phyloP scores from a whole-genome alignment of 768 basidiomycete genomes.

The Tylopilus sp. region DNA sequence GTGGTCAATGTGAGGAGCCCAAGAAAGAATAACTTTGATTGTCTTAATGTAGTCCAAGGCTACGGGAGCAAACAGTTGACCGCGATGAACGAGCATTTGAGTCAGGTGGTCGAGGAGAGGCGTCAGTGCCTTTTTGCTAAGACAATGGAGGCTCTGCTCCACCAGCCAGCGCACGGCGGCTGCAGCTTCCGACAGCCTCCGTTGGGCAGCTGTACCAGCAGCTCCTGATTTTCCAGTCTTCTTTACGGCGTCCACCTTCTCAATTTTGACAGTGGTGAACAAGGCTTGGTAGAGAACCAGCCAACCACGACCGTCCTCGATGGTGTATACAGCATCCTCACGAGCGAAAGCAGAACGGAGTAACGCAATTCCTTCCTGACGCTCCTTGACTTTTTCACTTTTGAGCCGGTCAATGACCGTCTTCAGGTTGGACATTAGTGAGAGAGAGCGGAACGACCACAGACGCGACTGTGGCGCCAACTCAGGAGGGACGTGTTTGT shows the following conservation, averaged over 20 bases:
- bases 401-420: constrained; percentile 49
- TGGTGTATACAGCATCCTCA: constrained; percentile 40
- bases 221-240: constrained; percentile 39
- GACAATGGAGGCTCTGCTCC: constrained; percentile 53
- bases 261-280: constrained; percentile 60
- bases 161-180: constrained; percentile 69
- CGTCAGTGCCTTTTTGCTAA: constrained; percentile 54
- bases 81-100: constrained; percentile 52
- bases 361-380: constrained; percentile 57
- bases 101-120: constrained; percentile 63
- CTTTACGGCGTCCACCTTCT: constrained; percentile 50
- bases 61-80: constrained; percentile 55
- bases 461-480: constrained; percentile 16
- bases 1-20: constrained; percentile 76
- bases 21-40: constrained; percentile 59
- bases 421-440: constrained; percentile 41
- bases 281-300: constrained; percentile 67
- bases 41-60: constrained; percentile 82
- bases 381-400: constrained; percentile 65
- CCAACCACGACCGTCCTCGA: constrained; percentile 50
- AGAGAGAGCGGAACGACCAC: constrained; percentile 3
- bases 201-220: constrained; percentile 44
- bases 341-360: constrained; percentile 51
- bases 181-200: constrained; percentile 65
- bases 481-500: constrained; percentile 21